phyloP scores from a whole-genome alignment of 2,329 filamentous ascomycete species.

The Trematosphaeria pertusa region DNA sequence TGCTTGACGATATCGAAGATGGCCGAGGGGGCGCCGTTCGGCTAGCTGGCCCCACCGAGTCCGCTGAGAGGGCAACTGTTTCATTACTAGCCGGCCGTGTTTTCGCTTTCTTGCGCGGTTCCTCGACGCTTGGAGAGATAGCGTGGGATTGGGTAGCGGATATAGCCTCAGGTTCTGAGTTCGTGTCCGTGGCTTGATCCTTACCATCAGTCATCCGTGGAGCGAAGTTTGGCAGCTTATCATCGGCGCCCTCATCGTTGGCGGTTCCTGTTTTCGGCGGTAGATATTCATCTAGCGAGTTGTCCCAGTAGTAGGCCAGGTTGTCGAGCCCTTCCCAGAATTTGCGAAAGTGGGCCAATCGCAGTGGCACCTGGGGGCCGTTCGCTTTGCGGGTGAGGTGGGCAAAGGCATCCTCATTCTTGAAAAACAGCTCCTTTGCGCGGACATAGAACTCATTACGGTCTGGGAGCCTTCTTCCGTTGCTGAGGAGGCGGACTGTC shows the following conservation, averaged over 20 bases:
- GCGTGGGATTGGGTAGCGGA: conserved; percentile 15
- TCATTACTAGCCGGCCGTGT: conserved; percentile 29
- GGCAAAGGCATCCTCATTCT: conserved; percentile 66
- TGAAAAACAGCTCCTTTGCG: conserved; percentile 59
- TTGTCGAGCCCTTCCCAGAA: conserved; percentile 67
- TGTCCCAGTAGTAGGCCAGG: conserved; percentile 69
- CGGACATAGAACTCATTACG: conserved; percentile 58
- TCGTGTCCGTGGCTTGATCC: conserved; percentile 12
- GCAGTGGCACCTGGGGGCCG: conserved; percentile 55
- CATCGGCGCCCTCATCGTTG: conserved; percentile 4
- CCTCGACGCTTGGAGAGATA: conserved; percentile 23
- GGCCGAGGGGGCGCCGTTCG: conserved; percentile 12
- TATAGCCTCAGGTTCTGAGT: conserved; percentile 19
- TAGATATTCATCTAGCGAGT: conserved; percentile 63
- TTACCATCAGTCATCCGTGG: conserved; percentile 5
- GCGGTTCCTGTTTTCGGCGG: conserved; percentile 29
- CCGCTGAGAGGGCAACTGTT: conserved; percentile 14
- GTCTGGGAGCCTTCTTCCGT: conserved; percentile 56
- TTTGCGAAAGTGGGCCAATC: conserved; percentile 63
- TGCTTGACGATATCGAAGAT: conserved; percentile 26
- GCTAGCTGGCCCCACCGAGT: conserved; percentile 18
- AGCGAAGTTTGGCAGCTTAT: conserved; percentile 5
- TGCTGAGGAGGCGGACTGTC: conserved; percentile 49
- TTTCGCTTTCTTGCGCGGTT: conserved; percentile 50
- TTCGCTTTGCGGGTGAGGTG: conserved; percentile 59